Conservation (phyloP, 1,139 yeast species). For the Taphrina flavorubra region DNA sequence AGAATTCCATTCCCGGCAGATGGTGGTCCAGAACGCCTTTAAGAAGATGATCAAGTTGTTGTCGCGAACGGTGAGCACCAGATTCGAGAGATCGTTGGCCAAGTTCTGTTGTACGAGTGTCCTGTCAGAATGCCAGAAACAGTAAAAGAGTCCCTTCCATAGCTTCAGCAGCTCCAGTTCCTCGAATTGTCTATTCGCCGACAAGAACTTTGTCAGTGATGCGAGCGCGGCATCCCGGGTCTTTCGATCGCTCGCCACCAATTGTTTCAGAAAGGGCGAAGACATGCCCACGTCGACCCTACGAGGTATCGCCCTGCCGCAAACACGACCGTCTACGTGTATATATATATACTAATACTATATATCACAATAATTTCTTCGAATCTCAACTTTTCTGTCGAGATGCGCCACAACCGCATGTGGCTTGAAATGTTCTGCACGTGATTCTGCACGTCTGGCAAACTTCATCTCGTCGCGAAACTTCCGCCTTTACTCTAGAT, state of each 20-base stretch:
- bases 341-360: no score
- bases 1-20: slow-evolving; percentile 80
- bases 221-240: slow-evolving; percentile 78
- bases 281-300: slow-evolving; percentile 11
- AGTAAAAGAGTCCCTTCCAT: slow-evolving; percentile 89
- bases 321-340: no score
- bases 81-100: slow-evolving; percentile 72
- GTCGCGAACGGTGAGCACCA: slow-evolving; percentile 57
- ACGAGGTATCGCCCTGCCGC: no score
- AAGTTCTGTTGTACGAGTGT: slow-evolving; percentile 88
- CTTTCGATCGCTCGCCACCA: slow-evolving; percentile 80
- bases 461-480: no score
- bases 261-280: slow-evolving; percentile 68
- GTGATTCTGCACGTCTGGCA: neutral
- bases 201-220: slow-evolving; percentile 66
- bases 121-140: slow-evolving; percentile 94
- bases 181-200: slow-evolving; percentile 55
- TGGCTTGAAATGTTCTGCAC: neutral
- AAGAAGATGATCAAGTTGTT: slow-evolving; percentile 61
- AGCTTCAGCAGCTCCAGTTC: slow-evolving; percentile 73
- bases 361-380: no score
- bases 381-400: slow-evolving; percentile 3
- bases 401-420: slow-evolving; percentile 16
- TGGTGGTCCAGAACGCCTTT: slow-evolving; percentile 80
- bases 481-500: no score